Evolutionary conservation across 1,139 yeast genomes (phyloP).

Genomic region (Candida sp.): DNA sequence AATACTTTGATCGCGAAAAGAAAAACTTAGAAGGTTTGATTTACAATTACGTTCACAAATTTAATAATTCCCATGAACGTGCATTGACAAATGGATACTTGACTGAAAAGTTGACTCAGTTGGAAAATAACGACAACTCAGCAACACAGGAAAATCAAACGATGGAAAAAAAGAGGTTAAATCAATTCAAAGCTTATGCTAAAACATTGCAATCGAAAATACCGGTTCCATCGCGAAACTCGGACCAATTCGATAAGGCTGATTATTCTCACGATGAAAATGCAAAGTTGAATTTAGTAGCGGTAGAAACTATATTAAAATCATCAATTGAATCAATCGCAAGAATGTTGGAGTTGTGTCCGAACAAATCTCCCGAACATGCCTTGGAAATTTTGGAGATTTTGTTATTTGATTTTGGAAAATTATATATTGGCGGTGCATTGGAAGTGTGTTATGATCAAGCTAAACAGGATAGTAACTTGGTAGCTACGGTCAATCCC

Average conservation of each 20-base stretch:
- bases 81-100: conserved; percentile 47
- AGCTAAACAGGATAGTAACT: conserved; percentile 26
- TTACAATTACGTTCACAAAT: conserved; percentile 45
- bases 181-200: conserved; percentile 35
- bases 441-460: conserved; percentile 64
- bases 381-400: conserved; percentile 67
- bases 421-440: conserved; percentile 70
- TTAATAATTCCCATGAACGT: conserved; percentile 50
- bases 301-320: conserved; percentile 64
- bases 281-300: conserved; percentile 34
- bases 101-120: conserved; percentile 37
- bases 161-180: conserved; percentile 38
- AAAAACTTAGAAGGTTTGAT: conserved; percentile 65
- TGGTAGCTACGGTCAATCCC: conserved; percentile 16
- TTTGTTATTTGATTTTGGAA: conserved; percentile 67
- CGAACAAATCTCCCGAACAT: conserved; percentile 59
- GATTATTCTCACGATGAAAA: conserved; percentile 23
- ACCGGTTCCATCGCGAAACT: conserved; percentile 15
- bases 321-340: conserved; percentile 80
- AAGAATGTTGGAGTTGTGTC: conserved; percentile 71
- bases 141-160: conserved; percentile 17
- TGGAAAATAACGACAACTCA: conserved; percentile 25
- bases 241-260: conserved; percentile 16
- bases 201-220: conserved; percentile 30
- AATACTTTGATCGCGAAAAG: conserved; percentile 72